Percentiles rank a stretch among this genome's conserved stretches.
Evolutionary conservation across 306 rosid species (phyloP).

Genomic region (Biancaea sappan): DNA sequence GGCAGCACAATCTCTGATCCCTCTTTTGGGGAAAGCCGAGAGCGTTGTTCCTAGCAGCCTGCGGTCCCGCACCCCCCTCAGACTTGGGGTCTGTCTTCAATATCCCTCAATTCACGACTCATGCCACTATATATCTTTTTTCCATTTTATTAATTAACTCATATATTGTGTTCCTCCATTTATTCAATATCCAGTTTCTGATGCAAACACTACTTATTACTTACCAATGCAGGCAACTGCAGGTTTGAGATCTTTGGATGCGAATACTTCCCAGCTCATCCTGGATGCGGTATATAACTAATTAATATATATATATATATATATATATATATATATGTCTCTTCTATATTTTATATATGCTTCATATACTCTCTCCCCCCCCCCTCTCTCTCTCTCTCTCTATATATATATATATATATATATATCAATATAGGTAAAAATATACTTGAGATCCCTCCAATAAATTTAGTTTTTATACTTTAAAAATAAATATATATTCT

Average conservation of each 20-base stretch:
- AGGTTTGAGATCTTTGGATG: slow-evolving; percentile 42
- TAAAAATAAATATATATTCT: too few relatives aligned
- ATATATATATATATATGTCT: slow-evolving; percentile 3
- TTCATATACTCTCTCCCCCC: not conserved
- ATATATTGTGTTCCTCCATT: slow-evolving; percentile 55
- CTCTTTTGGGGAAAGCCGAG: slow-evolving; percentile 46
- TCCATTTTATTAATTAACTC: not conserved
- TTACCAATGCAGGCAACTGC: slow-evolving; percentile 2
- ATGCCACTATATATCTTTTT: too few relatives aligned
- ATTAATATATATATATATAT: too few relatives aligned
- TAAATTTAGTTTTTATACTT: too few relatives aligned
- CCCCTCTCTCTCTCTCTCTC: too few relatives aligned
- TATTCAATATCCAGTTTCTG: not conserved
- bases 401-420: too few relatives aligned
- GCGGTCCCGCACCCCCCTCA: slow-evolving; percentile 55
- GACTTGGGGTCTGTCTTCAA: slow-evolving; percentile 54
- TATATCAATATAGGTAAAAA: too few relatives aligned
- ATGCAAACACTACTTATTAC: not conserved
- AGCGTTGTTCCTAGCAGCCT: slow-evolving; percentile 52
- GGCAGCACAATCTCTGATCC: slow-evolving; percentile 55
- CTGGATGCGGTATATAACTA: slow-evolving; percentile 49
- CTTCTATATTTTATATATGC: not conserved
- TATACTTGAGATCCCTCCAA: too few relatives aligned
- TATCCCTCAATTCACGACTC: too few relatives aligned
- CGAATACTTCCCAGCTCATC: slow-evolving; percentile 53